Conservation (phyloP, 768 basidiomycete species). For the Asterophora lycoperdoides region DNA sequence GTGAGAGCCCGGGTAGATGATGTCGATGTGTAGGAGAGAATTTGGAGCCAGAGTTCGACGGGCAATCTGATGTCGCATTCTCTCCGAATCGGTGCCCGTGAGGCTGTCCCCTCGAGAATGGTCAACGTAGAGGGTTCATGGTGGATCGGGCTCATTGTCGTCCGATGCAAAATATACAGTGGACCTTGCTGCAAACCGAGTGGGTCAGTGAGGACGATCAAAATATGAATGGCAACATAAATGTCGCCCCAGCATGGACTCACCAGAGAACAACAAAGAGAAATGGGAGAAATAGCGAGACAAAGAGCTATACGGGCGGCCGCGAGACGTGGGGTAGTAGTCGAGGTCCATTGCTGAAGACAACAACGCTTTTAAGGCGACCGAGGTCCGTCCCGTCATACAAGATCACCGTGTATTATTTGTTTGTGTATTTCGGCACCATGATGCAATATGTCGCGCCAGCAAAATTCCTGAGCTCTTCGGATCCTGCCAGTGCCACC, state of each 20-base stretch:
- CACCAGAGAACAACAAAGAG: not conserved
- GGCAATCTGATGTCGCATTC: conserved; percentile 4
- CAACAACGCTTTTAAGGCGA: not conserved
- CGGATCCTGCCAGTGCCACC: conserved; percentile 4
- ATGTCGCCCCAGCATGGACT: not conserved
- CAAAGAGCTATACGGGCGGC: not conserved
- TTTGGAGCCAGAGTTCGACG: conserved; percentile 18
- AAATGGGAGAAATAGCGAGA: not conserved
- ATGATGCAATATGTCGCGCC: conserved; percentile 11
- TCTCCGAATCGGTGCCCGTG: not conserved
- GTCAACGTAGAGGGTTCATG: not conserved
- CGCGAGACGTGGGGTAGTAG: not conserved
- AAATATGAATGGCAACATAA: not conserved
- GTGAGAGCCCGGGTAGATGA: conserved; percentile 9
- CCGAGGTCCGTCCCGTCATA: conserved; percentile 10
- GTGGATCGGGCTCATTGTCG: conserved; percentile 2
- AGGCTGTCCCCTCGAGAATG: not conserved
- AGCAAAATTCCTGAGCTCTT: not conserved
- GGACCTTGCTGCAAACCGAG: not conserved
- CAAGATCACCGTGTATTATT: conserved; percentile 4
- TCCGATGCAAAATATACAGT: not conserved
- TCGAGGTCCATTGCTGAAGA: not conserved
- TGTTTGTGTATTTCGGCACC: conserved; percentile 4
- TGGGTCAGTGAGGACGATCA: not conserved
- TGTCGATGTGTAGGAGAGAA: conserved; percentile 9